phyloP scores from a whole-genome alignment of 192 early-diverging fungal species.

The Coemansia asiatica region DNA sequence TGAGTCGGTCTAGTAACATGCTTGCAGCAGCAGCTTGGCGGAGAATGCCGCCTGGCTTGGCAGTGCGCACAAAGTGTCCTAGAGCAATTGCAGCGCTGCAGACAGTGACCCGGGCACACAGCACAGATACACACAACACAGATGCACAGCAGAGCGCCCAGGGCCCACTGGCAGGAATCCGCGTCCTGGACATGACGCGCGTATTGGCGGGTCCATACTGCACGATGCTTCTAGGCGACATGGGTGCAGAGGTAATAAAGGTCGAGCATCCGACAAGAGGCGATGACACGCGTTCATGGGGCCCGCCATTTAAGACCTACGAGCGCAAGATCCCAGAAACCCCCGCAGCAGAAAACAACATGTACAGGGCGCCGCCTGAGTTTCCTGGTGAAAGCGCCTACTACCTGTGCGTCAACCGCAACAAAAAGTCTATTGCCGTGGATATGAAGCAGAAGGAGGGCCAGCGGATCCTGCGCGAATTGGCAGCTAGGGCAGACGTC shows the following conservation, averaged over 20 bases:
- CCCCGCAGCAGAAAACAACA: constrained; percentile 3
- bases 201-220: constrained; percentile 78
- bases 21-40: neutral
- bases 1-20: neutral
- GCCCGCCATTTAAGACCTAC: constrained; percentile 58
- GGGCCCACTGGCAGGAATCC: constrained; percentile 64
- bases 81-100: too few relatives aligned
- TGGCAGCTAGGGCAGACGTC: constrained; percentile 73
- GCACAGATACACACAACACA: neutral
- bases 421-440: constrained; percentile 87
- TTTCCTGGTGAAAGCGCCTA: constrained; percentile 75
- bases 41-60: neutral
- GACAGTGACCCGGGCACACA: neutral
- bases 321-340: constrained; percentile 1
- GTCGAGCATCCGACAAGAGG: constrained; percentile 79
- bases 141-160: neutral
- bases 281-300: constrained; percentile 91
- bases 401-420: constrained; percentile 88
- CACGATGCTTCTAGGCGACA: constrained; percentile 75
- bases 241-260: constrained; percentile 90
- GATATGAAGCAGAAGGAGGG: constrained; percentile 75
- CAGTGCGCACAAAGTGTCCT: neutral
- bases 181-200: constrained; percentile 72
- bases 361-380: constrained; percentile 45
- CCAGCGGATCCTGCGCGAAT: constrained; percentile 61